phyloP scores from a whole-genome alignment of 768 basidiomycete genomes.

The Suillus luteus region DNA sequence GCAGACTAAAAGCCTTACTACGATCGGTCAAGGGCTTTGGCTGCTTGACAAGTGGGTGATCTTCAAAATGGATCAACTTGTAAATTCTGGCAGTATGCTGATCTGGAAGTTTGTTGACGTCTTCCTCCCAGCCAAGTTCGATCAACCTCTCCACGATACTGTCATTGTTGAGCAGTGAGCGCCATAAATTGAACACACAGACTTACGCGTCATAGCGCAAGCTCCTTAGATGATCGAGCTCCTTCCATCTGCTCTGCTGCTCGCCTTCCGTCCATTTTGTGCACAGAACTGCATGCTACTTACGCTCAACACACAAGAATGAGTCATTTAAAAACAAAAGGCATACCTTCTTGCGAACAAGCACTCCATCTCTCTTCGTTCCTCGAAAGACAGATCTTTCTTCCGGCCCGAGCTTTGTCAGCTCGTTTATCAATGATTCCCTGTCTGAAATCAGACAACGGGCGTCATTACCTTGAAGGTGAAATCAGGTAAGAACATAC shows the following conservation, averaged over 20 bases:
- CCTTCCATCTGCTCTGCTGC: conserved; percentile 31
- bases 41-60: conserved; percentile 18
- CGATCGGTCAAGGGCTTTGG: conserved; percentile 15
- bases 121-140: conserved; percentile 43
- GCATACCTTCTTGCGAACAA: not conserved
- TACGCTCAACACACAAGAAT: not conserved
- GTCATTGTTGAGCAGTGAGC: not conserved
- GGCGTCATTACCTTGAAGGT: not conserved
- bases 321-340: not conserved
- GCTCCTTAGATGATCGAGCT: conserved; percentile 37
- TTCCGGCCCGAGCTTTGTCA: not conserved
- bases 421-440: not conserved
- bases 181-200: not conserved
- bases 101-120: conserved; percentile 34
- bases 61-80: conserved; percentile 30
- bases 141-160: conserved; percentile 43
- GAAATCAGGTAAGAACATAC: not conserved
- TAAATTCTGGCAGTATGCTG: conserved; percentile 6
- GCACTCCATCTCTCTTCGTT: not conserved
- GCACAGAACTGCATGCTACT: not conserved
- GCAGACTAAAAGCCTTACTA: conserved; percentile 9
- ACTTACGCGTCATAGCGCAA: conserved; percentile 41
- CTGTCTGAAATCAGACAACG: not conserved
- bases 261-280: conserved; percentile 11
- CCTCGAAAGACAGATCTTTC: not conserved